Base-by-base conservation (phyloP, 2,329 filamentous ascomycete genomes). In the Purpureocillium takamizusanense region DNA sequence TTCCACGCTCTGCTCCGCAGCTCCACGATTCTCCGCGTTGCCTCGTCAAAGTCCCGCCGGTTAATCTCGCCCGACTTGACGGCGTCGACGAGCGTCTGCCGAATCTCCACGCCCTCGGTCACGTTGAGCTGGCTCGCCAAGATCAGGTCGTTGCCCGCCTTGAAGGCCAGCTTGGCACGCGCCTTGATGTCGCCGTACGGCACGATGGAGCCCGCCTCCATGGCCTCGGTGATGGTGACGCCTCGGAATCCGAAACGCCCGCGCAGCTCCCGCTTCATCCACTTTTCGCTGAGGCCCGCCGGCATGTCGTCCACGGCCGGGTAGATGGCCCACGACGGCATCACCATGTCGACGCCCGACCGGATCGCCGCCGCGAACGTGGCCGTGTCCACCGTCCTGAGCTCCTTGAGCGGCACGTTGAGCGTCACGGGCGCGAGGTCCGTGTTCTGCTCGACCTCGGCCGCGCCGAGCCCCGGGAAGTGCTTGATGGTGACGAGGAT, bases 401-500 rank as follows among this genome's bases (percentile, higher is more conserved):
- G 21, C 6, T 25, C 21, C 21, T 25, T 25, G 21, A 40, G 35
- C 13, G 43, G 18, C 12, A 42, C 25, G 23, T 45, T 33, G 11
- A 45, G 40, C 21, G 21, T 25, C 21, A 25, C 21, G 6, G 21
- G 21, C 21, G 21, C 21, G 21, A 25, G 21, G 21, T 25, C 21
- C 36, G 43, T 45, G 29, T 45, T 45, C 23, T 42, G 34, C 15
- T 45, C 43, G 17, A 35, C 13, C 10, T 30, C 25, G 8, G 38
- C 43, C 2, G 43, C 43, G n/a, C 43, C 43, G 4, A 45, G 38
- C 12, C 43, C 43, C 2, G 43, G 38, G 14, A 42, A 45, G 25
- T 42, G 43, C 37, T 45, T 45, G 27, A 38, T 37, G 2, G 38
- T 28, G 14, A 42, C 40, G 21, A 42, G 40, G 10, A 42, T 36